phyloP scores from a whole-genome alignment of 768 basidiomycete species.

The Mycena filopes region DNA sequence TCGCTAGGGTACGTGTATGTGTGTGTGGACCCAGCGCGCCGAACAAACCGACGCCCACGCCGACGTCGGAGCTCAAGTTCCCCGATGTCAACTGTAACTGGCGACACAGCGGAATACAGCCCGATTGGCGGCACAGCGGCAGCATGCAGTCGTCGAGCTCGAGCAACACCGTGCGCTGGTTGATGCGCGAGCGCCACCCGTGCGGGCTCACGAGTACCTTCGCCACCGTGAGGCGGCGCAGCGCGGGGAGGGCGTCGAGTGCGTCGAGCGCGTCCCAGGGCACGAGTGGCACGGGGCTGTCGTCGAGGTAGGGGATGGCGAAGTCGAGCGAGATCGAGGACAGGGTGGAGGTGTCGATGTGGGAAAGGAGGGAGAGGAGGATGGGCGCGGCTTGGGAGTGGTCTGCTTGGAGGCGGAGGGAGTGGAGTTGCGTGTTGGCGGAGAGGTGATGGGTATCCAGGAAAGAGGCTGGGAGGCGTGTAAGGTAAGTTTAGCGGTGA shows the following conservation, averaged over 20 bases:
- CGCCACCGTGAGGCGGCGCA: slow-evolving; percentile 18
- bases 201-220: slow-evolving; percentile 29
- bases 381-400: slow-evolving; percentile 22
- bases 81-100: too few relatives aligned
- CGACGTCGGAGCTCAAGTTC: too few relatives aligned
- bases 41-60: too few relatives aligned
- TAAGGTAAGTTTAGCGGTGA: background rate
- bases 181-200: slow-evolving; percentile 28
- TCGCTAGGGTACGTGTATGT: too few relatives aligned
- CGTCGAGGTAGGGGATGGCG: slow-evolving; percentile 31
- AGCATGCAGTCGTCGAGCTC: slow-evolving; percentile 20
- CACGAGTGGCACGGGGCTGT: slow-evolving; percentile 15
- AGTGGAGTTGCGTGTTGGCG: background rate
- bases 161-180: slow-evolving; percentile 15
- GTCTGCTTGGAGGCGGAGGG: slow-evolving; percentile 23
- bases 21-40: too few relatives aligned
- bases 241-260: slow-evolving; percentile 15
- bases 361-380: slow-evolving; percentile 18
- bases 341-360: slow-evolving; percentile 16
- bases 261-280: slow-evolving; percentile 18
- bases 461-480: slow-evolving; percentile 5
- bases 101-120: background rate
- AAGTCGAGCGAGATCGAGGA: slow-evolving; percentile 19
- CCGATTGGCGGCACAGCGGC: slow-evolving; percentile 22
- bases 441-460: background rate